phyloP scores from a whole-genome alignment of 2,329 filamentous ascomycete genomes.

The Grosmannia penicillata region DNA sequence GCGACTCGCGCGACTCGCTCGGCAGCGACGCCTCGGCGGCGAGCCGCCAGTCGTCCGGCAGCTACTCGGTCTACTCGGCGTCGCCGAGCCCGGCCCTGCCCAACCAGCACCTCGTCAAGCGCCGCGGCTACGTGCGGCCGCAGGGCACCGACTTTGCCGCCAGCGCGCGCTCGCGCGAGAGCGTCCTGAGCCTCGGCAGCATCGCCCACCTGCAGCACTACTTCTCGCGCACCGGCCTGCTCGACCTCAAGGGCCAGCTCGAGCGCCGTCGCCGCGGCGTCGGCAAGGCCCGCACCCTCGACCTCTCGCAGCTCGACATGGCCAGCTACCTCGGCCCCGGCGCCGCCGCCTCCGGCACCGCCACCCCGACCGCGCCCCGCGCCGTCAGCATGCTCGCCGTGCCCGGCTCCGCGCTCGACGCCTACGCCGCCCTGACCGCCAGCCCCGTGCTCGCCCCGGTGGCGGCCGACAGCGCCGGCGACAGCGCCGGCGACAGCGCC shows the following conservation, averaged over 20 bases:
- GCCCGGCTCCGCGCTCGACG: not conserved
- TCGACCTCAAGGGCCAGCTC: conserved; percentile 84
- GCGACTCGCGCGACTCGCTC: conserved; percentile 34
- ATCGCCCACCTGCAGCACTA: conserved; percentile 98
- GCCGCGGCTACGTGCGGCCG: conserved; percentile 76
- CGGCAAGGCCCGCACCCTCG: conserved; percentile 40
- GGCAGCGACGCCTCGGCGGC: conserved; percentile 30
- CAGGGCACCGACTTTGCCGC: conserved; percentile 80
- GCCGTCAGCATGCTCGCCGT: not conserved
- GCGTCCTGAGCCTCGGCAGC: conserved; percentile 88
- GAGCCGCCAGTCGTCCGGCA: conserved; percentile 51
- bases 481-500: conserved; percentile 33
- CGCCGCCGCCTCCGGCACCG: not conserved
- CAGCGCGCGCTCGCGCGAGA: conserved; percentile 80
- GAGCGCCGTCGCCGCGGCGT: conserved; percentile 41
- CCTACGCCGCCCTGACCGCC: not conserved
- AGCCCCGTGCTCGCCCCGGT: too few relatives aligned
- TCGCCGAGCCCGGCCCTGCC: not conserved
- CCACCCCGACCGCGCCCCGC: not conserved
- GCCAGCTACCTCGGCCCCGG: conserved; percentile 1
- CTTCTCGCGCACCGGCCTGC: conserved; percentile 82
- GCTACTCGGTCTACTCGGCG: conserved; percentile 21
- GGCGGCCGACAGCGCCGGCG: not conserved
- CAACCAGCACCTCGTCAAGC: conserved; percentile 21
- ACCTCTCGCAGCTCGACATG: conserved; percentile 38